These are phyloP conservation scores for Rhodotorula sp. DNA, from an alignment of 1,284 basidiomycete genomes.

Conservation along the genomic window DNA sequence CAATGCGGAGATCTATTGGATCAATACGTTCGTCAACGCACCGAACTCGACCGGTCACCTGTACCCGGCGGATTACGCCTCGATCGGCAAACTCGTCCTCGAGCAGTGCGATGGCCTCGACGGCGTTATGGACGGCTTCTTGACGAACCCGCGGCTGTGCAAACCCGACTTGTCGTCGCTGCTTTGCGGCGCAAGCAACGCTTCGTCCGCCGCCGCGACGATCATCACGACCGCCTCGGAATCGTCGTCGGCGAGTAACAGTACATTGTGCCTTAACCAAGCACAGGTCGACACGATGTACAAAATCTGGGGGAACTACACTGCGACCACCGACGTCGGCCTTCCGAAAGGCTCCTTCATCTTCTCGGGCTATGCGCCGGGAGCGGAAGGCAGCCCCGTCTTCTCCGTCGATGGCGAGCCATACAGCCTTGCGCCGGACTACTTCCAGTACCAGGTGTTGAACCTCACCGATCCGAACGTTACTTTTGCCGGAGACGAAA, in stretches of 20 bases:
- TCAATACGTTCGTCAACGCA: constrained; percentile 40
- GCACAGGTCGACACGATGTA: constrained; percentile 38
- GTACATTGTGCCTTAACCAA: constrained; percentile 26
- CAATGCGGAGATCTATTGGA: constrained; percentile 17
- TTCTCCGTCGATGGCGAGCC: constrained; percentile 31
- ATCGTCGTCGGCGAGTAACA: constrained; percentile 14
- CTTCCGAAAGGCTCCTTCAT: constrained; percentile 25
- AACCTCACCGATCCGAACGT: constrained; percentile 27
- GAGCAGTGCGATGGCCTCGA: constrained; percentile 45
- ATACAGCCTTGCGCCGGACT: constrained; percentile 15
- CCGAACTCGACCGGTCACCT: constrained; percentile 29
- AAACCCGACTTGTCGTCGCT: constrained; percentile 35
- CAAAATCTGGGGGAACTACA: constrained; percentile 29
- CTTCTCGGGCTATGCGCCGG: constrained; percentile 36
- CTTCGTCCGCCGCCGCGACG: too few species aligned
- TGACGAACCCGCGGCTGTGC: constrained; percentile 38
- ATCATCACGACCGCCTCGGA: constrained; percentile 8
- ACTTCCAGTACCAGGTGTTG: constrained; percentile 20
- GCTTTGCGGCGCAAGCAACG: too few species aligned
- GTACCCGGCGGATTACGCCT: constrained; percentile 22
- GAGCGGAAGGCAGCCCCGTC: constrained; percentile 23
- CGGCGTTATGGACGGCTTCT: constrained; percentile 44
- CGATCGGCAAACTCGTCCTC: constrained; percentile 39
- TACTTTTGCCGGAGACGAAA: constrained; percentile 12
- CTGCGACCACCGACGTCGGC: background rate